A percentile compares a stretch with the other conserved stretches of the same genome.
Evolutionary conservation across 495 filamentous ascomycete species (phyloP).

Genomic region (Neurospora sp.): DNA sequence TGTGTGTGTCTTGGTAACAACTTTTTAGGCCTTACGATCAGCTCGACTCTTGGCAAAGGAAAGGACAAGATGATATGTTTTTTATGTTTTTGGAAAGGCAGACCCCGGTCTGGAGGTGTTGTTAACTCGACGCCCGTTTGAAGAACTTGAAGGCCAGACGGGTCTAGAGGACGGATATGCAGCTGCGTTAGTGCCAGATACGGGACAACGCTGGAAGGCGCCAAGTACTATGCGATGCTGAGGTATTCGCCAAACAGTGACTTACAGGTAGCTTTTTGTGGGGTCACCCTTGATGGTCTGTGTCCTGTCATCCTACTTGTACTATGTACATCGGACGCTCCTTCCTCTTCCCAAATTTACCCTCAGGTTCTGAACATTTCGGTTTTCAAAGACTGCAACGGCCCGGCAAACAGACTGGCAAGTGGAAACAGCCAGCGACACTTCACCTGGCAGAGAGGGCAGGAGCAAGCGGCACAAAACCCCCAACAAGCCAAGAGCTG

Average conservation of each 20-base stretch:
- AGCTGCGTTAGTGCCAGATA: neutral
- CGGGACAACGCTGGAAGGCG: neutral
- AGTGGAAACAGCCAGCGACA: neutral
- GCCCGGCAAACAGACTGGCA: neutral
- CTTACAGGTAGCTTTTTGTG: neutral
- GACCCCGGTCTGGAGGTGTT: no score
- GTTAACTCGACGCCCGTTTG: neutral
- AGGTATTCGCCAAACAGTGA: neutral
- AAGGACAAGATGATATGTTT: neutral
- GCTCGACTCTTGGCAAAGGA: neutral
- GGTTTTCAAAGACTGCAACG: neutral
- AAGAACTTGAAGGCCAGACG: neutral
- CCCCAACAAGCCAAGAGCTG: neutral
- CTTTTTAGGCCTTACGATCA: neutral
- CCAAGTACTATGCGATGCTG: neutral
- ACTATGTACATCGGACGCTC: neutral
- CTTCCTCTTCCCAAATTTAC: neutral
- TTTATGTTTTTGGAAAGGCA: no score
- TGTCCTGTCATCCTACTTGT: no score
- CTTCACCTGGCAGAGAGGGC: neutral
- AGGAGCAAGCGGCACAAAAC: neutral
- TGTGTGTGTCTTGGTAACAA: neutral
- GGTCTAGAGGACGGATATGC: neutral
- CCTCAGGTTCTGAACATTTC: neutral
- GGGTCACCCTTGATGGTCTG: neutral